These are phyloP conservation scores for Naganishia randhawae DNA, from an alignment of 768 basidiomycete species.

Conservation along the genomic window DNA sequence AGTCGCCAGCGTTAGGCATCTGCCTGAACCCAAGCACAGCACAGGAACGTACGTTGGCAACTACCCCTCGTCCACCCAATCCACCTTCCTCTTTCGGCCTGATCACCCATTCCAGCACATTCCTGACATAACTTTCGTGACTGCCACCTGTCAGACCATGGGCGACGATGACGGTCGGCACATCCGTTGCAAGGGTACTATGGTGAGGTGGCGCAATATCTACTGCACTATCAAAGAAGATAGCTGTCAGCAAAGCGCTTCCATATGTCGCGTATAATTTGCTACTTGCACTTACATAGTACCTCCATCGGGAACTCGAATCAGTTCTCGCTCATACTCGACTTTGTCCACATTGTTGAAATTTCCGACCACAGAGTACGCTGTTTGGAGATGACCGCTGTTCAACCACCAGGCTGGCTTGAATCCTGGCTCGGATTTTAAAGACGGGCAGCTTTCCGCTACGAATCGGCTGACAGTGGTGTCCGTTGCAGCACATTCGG, in stretches of 20 bases:
- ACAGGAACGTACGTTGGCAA: constrained; percentile 43
- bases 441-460: constrained; percentile 37
- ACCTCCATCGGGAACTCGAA: constrained; percentile 54
- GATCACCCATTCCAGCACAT: constrained; percentile 71
- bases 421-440: constrained; percentile 34
- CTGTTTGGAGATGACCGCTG: constrained; percentile 53
- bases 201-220: constrained; percentile 44
- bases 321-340: constrained; percentile 47
- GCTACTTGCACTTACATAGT: constrained; percentile 43
- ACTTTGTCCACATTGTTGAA: constrained; percentile 52
- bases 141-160: constrained; percentile 49
- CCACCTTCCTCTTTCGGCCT: constrained; percentile 72
- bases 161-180: constrained; percentile 45
- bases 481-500: not conserved
- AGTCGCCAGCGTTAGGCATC: not conserved
- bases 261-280: not conserved
- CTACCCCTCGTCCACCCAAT: constrained; percentile 66
- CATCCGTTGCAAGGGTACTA: constrained; percentile 27
- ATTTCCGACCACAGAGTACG: constrained; percentile 51
- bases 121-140: constrained; percentile 83
- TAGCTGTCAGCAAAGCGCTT: not conserved
- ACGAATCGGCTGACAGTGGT: constrained; percentile 35
- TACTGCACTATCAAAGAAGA: constrained; percentile 35
- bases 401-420: constrained; percentile 50
- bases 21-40: not conserved